These are phyloP conservation scores for Aurinia saxatilis DNA, from an alignment of 345 rosid species.

Conservation along the genomic window DNA sequence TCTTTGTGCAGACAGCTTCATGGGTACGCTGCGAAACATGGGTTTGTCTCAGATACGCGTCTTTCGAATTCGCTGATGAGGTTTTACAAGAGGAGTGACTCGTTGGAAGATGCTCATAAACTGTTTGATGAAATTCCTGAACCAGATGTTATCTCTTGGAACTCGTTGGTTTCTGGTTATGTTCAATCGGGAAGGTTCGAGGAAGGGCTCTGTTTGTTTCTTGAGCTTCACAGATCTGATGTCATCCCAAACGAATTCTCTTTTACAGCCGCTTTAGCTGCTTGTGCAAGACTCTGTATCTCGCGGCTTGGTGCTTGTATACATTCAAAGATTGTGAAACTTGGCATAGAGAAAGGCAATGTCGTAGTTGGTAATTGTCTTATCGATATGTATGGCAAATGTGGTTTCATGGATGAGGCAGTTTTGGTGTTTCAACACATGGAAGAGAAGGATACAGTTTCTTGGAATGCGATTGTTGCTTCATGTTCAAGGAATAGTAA, in stretches of 20 bases:
- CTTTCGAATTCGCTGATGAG: constrained; percentile 51
- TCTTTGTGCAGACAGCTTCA: constrained; percentile 60
- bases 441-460: constrained; percentile 51
- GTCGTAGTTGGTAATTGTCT: constrained; percentile 59
- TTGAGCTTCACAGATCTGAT: constrained; percentile 44
- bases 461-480: constrained; percentile 78
- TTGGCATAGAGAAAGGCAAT: constrained; percentile 36
- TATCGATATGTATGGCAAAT: constrained; percentile 83
- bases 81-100: constrained; percentile 35
- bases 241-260: constrained; percentile 50
- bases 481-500: constrained; percentile 56
- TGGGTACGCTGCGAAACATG: constrained; percentile 43
- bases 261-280: constrained; percentile 53
- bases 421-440: constrained; percentile 39
- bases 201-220: constrained; percentile 44
- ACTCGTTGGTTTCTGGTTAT: constrained; percentile 54
- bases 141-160: constrained; percentile 71
- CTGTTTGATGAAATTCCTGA: constrained; percentile 73
- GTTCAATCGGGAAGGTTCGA: constrained; percentile 44
- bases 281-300: constrained; percentile 43
- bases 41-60: constrained; percentile 45
- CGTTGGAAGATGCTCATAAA: constrained; percentile 34
- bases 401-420: constrained; percentile 52
- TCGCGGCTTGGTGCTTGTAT: constrained; percentile 38
- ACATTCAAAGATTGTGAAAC: constrained; percentile 55